Evolutionary conservation across 441 rosid genomes (phyloP), one percentile per base, ranked within the genome.

Genomic region (Brassica balearica): DNA sequence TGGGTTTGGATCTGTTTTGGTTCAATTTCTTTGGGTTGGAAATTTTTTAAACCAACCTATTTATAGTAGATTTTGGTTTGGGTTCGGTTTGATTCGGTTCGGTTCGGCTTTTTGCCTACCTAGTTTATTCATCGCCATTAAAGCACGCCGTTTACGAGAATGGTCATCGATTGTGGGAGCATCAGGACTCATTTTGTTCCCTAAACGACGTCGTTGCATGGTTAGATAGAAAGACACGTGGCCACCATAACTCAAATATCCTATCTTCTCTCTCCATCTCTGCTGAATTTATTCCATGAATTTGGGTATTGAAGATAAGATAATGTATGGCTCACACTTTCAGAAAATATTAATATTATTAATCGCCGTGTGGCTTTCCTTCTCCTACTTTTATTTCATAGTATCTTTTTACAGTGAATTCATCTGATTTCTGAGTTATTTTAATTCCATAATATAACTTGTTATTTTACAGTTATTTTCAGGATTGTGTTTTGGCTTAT

Each of bases 311-410:
- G 4, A 65, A 12, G 83, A 76, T 80, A 76, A 76, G 83, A 80
- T 80, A 71, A 80, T 77, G 77, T 67, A 80, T 66, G 80, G 77
- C 77, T 67, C 83, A 2, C 80, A 65, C 61, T 76, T 80, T 71
- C 53, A 71, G 69, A 2, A 25, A 25, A 25, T 25, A 25, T 25
- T 25, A 12, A 63, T 12, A 63, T 74, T 34, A 48, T 53, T 46
- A 71, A 55, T 66, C 58, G 2, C 0, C 62, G 6, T 32, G 32
- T 19, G 17, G 61, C 60, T 71, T 63, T 41, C 27, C 11, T n/a
- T 29, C 38, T 58, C 5, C 10, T 71, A 19, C 43, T 65, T 11
- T 72, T 71, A 11, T 71, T 71, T 22, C 6, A 34, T 34, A 19
- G 19, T 19, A 19, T 19, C 19, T 1, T 78, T 59, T 4, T 58